Evolutionary conservation across 2,329 filamentous ascomycete genomes (phyloP).

Genomic region (Calycina marina): DNA sequence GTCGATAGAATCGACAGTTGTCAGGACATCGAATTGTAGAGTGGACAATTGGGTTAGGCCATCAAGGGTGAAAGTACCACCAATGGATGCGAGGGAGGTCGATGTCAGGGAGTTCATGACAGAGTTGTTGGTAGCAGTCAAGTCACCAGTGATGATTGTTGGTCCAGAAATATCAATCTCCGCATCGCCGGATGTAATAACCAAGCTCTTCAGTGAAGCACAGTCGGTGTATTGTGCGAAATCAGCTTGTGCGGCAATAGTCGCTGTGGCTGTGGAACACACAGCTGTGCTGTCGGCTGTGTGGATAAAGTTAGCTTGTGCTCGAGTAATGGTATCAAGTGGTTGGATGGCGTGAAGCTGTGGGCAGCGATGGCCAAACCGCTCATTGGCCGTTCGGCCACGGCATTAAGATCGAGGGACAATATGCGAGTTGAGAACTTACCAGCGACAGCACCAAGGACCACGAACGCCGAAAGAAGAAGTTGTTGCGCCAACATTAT

Average conservation of each 20-base stretch:
- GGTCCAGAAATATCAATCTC: conserved; percentile 45
- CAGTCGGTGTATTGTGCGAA: conserved; percentile 16
- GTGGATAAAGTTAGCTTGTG: no score
- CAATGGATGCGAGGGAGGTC: conserved; percentile 47
- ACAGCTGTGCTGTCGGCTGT: conserved; percentile 6
- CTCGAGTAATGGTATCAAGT: no score
- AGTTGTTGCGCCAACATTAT: conserved; percentile 15
- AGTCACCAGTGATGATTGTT: conserved; percentile 38
- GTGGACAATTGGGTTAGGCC: conserved; percentile 54
- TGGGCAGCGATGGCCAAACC: no score
- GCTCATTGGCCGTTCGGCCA: no score
- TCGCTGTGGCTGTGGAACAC: conserved; percentile 20
- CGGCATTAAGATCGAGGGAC: no score
- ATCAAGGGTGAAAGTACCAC: conserved; percentile 53
- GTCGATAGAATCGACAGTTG: conserved; percentile 48
- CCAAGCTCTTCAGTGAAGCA: conserved; percentile 20
- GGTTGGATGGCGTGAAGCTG: no score
- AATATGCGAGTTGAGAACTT: conserved; percentile 12
- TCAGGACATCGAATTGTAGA: conserved; percentile 52
- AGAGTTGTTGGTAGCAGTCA: conserved; percentile 44
- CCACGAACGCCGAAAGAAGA: conserved; percentile 13
- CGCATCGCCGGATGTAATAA: conserved; percentile 20
- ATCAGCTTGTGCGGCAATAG: conserved; percentile 20
- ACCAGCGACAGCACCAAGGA: conserved; percentile 14
- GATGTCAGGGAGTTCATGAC: conserved; percentile 50